Base-by-base conservation (phyloP, 257 asterid species). In the Fraxinus excelsior region DNA sequence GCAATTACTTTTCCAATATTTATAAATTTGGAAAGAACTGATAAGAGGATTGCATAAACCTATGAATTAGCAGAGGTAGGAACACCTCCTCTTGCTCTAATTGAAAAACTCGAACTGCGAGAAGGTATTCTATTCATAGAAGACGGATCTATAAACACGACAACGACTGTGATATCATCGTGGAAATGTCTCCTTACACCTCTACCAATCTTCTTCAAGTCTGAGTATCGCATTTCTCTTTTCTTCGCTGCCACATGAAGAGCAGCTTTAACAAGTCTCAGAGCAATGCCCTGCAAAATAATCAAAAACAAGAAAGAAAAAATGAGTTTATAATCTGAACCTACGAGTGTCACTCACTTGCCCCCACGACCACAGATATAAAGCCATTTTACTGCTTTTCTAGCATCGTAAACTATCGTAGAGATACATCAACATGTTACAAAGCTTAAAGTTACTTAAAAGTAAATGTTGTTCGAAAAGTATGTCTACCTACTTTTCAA, bases 121-220 rank as follows among this genome's bases (percentile, higher is more conserved):
- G 21, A 46, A 46, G 85, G 72, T 66, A 74, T 72, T 79, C 87
- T 79, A 49, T 72, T 87, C 56, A 76, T 19, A 13, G 87, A 76
- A 67, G 85, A 76, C 21, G 77, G 85, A 76, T 93, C 95, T 34
- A 93, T 73, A 75, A 86, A 93, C 75, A 93, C 90, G 7, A 93
- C 96, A 65, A 89, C 91, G 2, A 88, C 99, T 0, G 97, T 87
- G 73, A 96, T 91, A 80, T 96, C 99, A 21, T 96, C 99, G 16
- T 96, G 99, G 83, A 96, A 96, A 90, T 93, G 97, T 82, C 99
- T 88, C 86, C 98, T 89, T 58, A 96, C 92, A 0, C 99, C 99
- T 66, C 92, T 71, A 18, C 90, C 98, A 0, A 96, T 96, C 74
- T 96, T 93, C 91, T 93, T 93, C 67, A 96, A 79, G 82, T 96